Evolutionary conservation across 768 basidiomycete genomes (phyloP), one percentile per base, ranked within the genome.

Genomic region (Mycena floridula): DNA sequence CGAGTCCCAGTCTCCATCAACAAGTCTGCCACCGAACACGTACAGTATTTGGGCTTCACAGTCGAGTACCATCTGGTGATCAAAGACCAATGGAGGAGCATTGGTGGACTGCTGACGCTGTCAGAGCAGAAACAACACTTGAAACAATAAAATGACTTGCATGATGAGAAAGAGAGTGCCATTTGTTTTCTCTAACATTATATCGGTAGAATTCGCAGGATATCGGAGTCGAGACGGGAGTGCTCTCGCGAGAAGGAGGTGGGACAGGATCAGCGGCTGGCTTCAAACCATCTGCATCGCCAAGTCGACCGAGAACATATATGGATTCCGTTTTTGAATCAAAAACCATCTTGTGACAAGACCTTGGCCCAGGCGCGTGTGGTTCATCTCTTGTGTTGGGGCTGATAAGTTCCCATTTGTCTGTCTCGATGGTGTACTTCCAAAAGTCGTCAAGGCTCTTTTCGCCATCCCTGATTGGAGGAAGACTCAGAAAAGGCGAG

Each of bases 291-390:
- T 84, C 82, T 22, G 62, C 64, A 47, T 86, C 84, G 12, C 70
- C 72, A 41, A 88, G 60, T 52, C 82, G 66, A 12, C 88, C 88
- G n/a, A 89, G 61, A 1, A 89, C 55, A 57, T 86, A 90, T 16
- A 90, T 81, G 45, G 68, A 70, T 2, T 82, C 84, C 0, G 79
- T 81, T 59, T 72, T 76, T n/a, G 68, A 64, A 52, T 89, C 85
- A 54, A 86, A 89, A 15, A 77, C 79, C 82, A 89, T 88, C 64
- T 85, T 87, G 55, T 89, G 89, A 54, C 88, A 89, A 7, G 81
- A 80, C 23, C 88, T 69, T 3, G 84, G 71, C 2, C 77, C 74
- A 7, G 88, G 88, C 1, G 85, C 87, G 42, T 83, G 78, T 43
- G 65, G 65, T 26, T 85, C 81, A 21, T 61, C 53, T 1, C 73